Percentiles rank a stretch among this genome's conserved stretches.
These are phyloP conservation scores for Phaffia tasmanica DNA, from an alignment of 768 basidiomycete species.

Conservation along the genomic window DNA sequence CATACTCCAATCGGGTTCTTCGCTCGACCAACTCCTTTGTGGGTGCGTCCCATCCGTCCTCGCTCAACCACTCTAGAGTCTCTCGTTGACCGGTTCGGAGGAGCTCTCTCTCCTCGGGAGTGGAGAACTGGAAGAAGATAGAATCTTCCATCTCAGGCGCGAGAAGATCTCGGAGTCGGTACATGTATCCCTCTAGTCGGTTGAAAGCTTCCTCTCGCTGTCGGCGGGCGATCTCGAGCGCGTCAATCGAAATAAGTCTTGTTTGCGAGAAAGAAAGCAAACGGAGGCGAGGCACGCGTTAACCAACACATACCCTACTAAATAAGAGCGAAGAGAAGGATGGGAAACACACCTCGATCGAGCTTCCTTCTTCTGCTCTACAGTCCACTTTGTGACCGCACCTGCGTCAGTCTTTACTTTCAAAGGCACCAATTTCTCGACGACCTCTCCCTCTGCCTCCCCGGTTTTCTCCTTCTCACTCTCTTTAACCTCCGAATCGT, in stretches of 20 bases:
- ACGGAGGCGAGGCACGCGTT: background rate
- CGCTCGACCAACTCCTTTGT: constrained; percentile 64
- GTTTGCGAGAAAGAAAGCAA: background rate
- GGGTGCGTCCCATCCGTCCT: constrained; percentile 70
- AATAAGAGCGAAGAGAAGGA: background rate
- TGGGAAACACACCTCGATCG: constrained; percentile 47
- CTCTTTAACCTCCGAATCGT: constrained; percentile 29
- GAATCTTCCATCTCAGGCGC: constrained; percentile 53
- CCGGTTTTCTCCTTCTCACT: constrained; percentile 30
- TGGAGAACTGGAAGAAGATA: constrained; percentile 78
- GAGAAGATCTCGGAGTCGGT: constrained; percentile 73
- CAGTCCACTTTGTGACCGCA: constrained; percentile 46
- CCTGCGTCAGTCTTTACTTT: constrained; percentile 3
- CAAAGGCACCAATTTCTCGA: constrained; percentile 19
- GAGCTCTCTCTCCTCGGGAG: constrained; percentile 56
- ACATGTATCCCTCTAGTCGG: constrained; percentile 83
- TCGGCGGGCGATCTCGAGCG: constrained; percentile 61
- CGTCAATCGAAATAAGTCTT: constrained; percentile 69
- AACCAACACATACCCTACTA: background rate
- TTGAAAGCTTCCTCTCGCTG: constrained; percentile 84
- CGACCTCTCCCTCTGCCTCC: constrained; percentile 34
- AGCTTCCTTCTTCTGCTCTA: constrained; percentile 61
- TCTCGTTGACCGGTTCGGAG: constrained; percentile 45
- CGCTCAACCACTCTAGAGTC: constrained; percentile 69
- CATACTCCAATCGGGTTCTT: constrained; percentile 64